These are phyloP conservation scores for Bipolaris bicolor DNA, from an alignment of 2,329 filamentous ascomycete species.

Conservation along the genomic window DNA sequence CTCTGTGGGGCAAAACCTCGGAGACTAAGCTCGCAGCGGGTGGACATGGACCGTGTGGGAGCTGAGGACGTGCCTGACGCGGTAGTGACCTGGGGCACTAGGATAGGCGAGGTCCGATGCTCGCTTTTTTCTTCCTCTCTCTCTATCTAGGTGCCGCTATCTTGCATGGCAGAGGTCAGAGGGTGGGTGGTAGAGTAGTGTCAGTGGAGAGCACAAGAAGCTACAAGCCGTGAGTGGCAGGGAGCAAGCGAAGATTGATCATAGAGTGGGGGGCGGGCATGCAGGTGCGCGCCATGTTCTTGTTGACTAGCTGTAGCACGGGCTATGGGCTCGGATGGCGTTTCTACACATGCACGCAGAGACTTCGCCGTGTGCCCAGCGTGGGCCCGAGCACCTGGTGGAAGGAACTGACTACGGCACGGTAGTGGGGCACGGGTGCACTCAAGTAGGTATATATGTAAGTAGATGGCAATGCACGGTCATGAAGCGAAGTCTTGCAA, in stretches of 20 bases:
- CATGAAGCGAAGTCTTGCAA: conserved; percentile 9
- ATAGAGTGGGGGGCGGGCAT: conserved; percentile 2
- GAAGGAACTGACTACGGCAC: conserved; percentile 10
- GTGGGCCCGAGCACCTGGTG: conserved; percentile 22
- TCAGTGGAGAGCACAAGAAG: not conserved
- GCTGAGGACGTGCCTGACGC: conserved; percentile 5
- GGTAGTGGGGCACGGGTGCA: conserved; percentile 9
- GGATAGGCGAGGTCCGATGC: conserved; percentile 33
- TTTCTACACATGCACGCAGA: conserved; percentile 14
- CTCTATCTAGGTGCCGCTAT: not conserved
- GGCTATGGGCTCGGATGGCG: not conserved
- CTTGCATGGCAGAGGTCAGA: not conserved
- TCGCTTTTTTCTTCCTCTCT: conserved; percentile 27
- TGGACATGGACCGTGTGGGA: conserved; percentile 7
- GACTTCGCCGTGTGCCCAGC: conserved; percentile 17
- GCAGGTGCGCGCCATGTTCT: not conserved
- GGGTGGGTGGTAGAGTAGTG: conserved; percentile 7
- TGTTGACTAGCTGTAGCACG: not conserved
- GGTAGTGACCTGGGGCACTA: conserved; percentile 21
- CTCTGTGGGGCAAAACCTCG: conserved; percentile 25
- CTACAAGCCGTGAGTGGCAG: not conserved
- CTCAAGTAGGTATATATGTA: too few relatives aligned
- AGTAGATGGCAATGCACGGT: conserved; percentile 10
- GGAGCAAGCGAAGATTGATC: conserved; percentile 4
- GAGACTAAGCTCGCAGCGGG: conserved; percentile 11